phyloP scores from a whole-genome alignment of 768 basidiomycete species.

The Cubamyces lactineus region DNA sequence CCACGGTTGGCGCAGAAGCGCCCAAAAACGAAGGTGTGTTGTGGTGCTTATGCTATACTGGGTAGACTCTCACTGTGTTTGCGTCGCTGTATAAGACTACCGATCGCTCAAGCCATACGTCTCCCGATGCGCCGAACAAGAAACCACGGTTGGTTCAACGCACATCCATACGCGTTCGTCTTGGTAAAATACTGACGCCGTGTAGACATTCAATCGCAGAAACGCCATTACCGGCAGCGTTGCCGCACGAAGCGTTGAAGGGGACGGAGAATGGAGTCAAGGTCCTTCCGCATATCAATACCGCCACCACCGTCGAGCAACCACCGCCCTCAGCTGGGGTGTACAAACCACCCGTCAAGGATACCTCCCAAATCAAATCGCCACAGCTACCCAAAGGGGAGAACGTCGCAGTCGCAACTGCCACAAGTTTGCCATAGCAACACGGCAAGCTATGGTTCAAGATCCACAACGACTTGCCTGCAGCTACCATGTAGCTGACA shows the following conservation, averaged over 20 bases:
- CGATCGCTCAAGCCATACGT: constrained; percentile 62
- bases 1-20: constrained; percentile 73
- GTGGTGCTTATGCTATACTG: constrained; percentile 5
- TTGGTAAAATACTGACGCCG: background rate
- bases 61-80: constrained; percentile 4
- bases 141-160: constrained; percentile 62
- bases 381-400: constrained; percentile 66
- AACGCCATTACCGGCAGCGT: constrained; percentile 1
- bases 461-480: background rate
- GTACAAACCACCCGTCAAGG: constrained; percentile 42
- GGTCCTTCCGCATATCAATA: constrained; percentile 17
- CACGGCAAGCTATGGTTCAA: background rate
- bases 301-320: constrained; percentile 41
- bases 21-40: constrained; percentile 64
- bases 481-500: background rate
- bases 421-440: constrained; percentile 38
- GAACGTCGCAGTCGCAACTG: constrained; percentile 57
- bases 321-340: constrained; percentile 42
- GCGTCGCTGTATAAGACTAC: constrained; percentile 48
- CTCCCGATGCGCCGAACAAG: constrained; percentile 75
- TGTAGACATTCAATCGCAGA: constrained; percentile 21
- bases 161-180: too few relatives aligned
- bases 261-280: constrained; percentile 16
- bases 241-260: constrained; percentile 21
- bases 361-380: constrained; percentile 54